Evolutionary conservation across 139 green algal species (phyloP), one percentile per base, ranked within the genome.

Genomic region (Monoraphidium neglectum): DNA sequence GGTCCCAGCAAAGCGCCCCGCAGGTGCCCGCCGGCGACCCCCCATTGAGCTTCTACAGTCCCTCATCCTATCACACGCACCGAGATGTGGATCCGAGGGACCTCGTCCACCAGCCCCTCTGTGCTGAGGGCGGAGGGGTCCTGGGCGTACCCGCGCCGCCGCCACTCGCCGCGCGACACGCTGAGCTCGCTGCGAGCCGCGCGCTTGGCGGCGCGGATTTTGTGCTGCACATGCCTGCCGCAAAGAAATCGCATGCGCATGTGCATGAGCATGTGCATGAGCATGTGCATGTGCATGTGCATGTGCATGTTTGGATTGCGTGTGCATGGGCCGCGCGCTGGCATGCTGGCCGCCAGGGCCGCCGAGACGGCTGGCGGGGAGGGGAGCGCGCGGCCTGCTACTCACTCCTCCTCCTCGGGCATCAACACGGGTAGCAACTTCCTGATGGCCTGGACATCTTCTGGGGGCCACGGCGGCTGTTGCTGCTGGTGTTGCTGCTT

Each of bases 141-240:
- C 33, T 67, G 28, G 30, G 73, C 73, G 56, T 74, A 73, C 13
- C 36, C 36, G 4, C 72, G 62, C 73, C 57, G 46, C 35, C 49
- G 47, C 92, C 93, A 98, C 24, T 96, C 93, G 15, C 93, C 92
- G 13, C 77, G 74, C 49, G 79, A 88, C 0, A 97, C 87, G 57
- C 81, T 91, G 1, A 98, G 84, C 80, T 97, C 93, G 49, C 82
- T 92, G 23, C 93, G 73, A 10, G 87, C 91, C 2, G 82, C 84
- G 1, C 93, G 84, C 73, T 98, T 98, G 26, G 82, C 90, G 0
- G 70, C 68, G 0, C 91, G 77, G 21, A 97, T 88, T 59, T 88
- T 91, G 57, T 82, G 81, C 33, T 85, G 73, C 4, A 60, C 40
- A 47, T 78, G 70, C 53, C 82, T 87, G 76, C 63, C 12, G 38